Percentiles rank a stretch among this genome's conserved stretches.
Conservation (phyloP, 306 rosid genomes). For the Dryas drummondii region DNA sequence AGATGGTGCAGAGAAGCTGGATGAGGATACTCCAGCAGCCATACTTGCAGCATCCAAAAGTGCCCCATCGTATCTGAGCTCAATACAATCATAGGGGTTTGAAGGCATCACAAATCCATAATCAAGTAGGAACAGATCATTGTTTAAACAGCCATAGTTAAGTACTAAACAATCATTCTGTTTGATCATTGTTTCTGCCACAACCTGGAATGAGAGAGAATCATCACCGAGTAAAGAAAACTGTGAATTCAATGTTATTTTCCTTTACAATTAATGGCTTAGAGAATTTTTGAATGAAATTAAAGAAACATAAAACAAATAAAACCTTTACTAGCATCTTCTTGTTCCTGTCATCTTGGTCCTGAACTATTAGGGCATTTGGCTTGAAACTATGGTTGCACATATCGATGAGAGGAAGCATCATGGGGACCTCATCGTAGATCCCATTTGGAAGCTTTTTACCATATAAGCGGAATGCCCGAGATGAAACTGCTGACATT, state of each 20-base stretch:
- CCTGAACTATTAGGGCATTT: slow-evolving; percentile 78
- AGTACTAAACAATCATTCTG: slow-evolving; percentile 60
- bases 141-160: slow-evolving; percentile 76
- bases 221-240: slow-evolving; percentile 20
- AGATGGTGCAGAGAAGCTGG: slow-evolving; percentile 71
- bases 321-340: slow-evolving; percentile 69
- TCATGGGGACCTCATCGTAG: slow-evolving; percentile 58
- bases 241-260: not conserved
- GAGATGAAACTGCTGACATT: slow-evolving; percentile 90
- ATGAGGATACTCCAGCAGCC: slow-evolving; percentile 82
- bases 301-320: slow-evolving; percentile 6
- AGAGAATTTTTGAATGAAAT: not conserved
- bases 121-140: slow-evolving; percentile 82
- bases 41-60: slow-evolving; percentile 88
- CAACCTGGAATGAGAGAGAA: slow-evolving; percentile 61
- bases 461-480: slow-evolving; percentile 82
- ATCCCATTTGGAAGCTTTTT: slow-evolving; percentile 51
- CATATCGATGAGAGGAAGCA: slow-evolving; percentile 98
- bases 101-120: slow-evolving; percentile 83
- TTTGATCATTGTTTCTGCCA: slow-evolving; percentile 69
- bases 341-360: slow-evolving; percentile 45
- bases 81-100: slow-evolving; percentile 77
- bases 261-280: slow-evolving; percentile 1
- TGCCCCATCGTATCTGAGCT: slow-evolving; percentile 82
- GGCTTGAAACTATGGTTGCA: slow-evolving; percentile 94